Evolutionary conservation across 2,329 filamentous ascomycete genomes (phyloP), one percentile per base, ranked within the genome.

Genomic region (Pseudogymnoascus sp.): DNA sequence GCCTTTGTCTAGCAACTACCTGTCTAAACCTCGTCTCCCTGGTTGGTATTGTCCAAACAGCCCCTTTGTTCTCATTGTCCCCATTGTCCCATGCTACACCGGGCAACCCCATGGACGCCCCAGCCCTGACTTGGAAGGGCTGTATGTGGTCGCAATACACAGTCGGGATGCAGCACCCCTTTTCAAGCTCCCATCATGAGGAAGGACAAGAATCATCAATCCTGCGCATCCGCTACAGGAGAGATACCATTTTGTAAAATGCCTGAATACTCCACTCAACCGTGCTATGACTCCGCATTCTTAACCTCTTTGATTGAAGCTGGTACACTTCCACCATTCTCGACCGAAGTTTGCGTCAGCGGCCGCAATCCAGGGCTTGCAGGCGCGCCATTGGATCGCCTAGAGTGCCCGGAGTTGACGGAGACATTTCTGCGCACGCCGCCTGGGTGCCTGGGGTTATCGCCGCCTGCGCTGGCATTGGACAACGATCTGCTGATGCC

Each of bases 371-470:
- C 79, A 11, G 85, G 86, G 66, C 84, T 89, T 61, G 81, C 84
- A 0, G 91, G 90, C 62, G 86, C 91, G 63, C 84, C 88, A 65
- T 84, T 86, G 23, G 92, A 92, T 65, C 87, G 82, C 64, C 88
- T 84, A 4, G 92, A 96, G 68, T 91, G 86, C 68, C 87, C 86
- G n/a, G 94, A 97, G 3, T 92, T 96, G 0, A 92, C 90, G 2
- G 94, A 97, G 60, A 93, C 89, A 71, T 97, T 97, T 67, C 94
- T 84, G 66, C 93, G 84, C 28, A 97, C 78, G 68, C 85, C 86
- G 63, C 88, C 92, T 69, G 89, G 90, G 70, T 89, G 90, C 47
- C 91, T 86, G 42, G 96, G 84, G 70, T 92, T 95, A 68, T 96
- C 91, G 16, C 91, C 91, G 37, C 89, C 92, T 56, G 89, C 92